Evolutionary conservation across 768 basidiomycete genomes (phyloP).

Genomic region (Xerocomellus chrysenteron): DNA sequence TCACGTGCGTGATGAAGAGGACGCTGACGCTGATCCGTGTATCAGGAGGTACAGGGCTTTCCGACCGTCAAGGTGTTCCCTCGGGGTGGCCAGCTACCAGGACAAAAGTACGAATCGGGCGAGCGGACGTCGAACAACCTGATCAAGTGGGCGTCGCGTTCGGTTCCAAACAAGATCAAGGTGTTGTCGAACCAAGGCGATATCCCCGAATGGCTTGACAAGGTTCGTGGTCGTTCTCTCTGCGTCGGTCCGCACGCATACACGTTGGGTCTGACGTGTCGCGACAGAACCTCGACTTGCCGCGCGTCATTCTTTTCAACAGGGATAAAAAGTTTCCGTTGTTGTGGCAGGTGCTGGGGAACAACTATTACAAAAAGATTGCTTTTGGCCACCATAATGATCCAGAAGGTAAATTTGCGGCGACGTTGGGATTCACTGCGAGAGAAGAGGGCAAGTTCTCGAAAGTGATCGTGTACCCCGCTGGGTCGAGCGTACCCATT

Average conservation of each 20-base stretch:
- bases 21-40: not conserved
- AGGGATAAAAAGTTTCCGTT: conserved; percentile 76
- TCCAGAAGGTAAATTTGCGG: conserved; percentile 58
- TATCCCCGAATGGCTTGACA: conserved; percentile 65
- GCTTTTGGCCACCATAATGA: conserved; percentile 65
- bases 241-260: not conserved
- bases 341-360: conserved; percentile 77
- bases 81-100: conserved; percentile 59
- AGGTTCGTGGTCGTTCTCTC: conserved; percentile 45
- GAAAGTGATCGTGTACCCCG: conserved; percentile 71
- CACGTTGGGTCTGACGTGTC: not conserved
- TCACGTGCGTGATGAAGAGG: not conserved
- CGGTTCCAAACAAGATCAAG: conserved; percentile 71
- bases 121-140: conserved; percentile 73
- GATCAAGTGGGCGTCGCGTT: conserved; percentile 71
- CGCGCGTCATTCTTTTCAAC: conserved; percentile 67
- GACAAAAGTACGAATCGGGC: conserved; percentile 62
- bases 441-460: conserved; percentile 50
- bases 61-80: conserved; percentile 94
- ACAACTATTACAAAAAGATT: conserved; percentile 65
- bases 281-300: conserved; percentile 39
- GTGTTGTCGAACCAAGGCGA: conserved; percentile 56
- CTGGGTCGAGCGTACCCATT: conserved; percentile 53
- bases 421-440: conserved; percentile 56
- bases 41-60: conserved; percentile 80